Conservation (phyloP, 345 rosid species). For the Turnera subulata region DNA sequence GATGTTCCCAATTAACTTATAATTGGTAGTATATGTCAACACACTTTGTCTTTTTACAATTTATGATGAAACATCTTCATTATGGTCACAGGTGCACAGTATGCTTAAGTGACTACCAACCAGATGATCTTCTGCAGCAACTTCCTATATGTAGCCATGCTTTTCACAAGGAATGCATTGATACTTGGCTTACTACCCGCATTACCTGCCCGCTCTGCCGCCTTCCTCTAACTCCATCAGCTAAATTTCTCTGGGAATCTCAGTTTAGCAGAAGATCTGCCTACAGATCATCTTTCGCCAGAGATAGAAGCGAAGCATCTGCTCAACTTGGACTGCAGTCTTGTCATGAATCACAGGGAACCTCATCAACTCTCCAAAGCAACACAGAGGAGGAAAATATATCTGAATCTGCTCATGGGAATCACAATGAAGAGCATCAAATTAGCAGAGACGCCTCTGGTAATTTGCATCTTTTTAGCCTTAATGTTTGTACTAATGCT, state of each 20-base stretch:
- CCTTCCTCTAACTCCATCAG: constrained; percentile 51
- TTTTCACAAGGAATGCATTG: constrained; percentile 92
- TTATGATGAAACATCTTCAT: neutral
- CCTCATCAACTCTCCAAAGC: neutral
- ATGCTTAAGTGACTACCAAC: constrained; percentile 77
- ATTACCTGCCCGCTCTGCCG: constrained; percentile 95
- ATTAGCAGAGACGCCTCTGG: no score
- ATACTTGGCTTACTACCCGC: constrained; percentile 76
- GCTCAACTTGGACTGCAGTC: constrained; percentile 13
- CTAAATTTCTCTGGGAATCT: constrained; percentile 27
- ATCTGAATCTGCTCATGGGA: constrained; percentile 10
- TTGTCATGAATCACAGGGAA: constrained; percentile 25
- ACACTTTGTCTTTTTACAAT: no score
- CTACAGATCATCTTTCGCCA: constrained; percentile 13
- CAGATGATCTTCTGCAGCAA: constrained; percentile 81
- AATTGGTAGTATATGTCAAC: no score
- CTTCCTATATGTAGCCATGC: constrained; percentile 79
- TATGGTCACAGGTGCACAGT: constrained; percentile 60
- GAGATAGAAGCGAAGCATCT: constrained; percentile 16
- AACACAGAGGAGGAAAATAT: constrained; percentile 14
- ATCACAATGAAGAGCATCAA: constrained; percentile 13
- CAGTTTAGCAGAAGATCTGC: constrained; percentile 24
- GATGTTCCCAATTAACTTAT: no score
- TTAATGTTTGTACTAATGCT: no score
- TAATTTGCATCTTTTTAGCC: no score